Evolutionary conservation across 768 basidiomycete genomes (phyloP), one percentile per base, ranked within the genome.

Genomic region (Mycena sanguinolenta): DNA sequence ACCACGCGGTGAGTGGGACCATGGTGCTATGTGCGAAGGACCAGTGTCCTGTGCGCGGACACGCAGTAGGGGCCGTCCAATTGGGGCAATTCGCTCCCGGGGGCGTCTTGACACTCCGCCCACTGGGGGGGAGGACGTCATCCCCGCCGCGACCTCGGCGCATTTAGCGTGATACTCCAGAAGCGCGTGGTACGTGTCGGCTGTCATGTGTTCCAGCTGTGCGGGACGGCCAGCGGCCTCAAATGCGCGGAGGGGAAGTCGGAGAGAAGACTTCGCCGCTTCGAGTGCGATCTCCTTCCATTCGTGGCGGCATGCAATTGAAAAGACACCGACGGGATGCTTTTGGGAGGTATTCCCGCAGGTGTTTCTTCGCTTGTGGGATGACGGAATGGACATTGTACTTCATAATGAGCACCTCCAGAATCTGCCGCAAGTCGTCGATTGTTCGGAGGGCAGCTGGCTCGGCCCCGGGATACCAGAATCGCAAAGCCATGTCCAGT

Each of bases 401-500:
- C 27, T 68, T 68, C 39, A 63, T 25, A 30, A 68, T 34, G 19
- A 68, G 59, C 10, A 38, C 34, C 27, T 68, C 53, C 2, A 62
- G 25, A 1, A 34, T 30, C 13, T 57, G 39, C 6, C 67, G 61
- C 60, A 68, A 42, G 13, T 50, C 53, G 36, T 62, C 67, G 27
- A 62, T 25, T 17, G 30, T 57, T 13, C 25, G 28, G 23, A 16
- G 21, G 1, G n/a, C 42, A 5, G 30, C 0, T 4, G 67, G 59
- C 25, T 68, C 42, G 23, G 59, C 54, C 21, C 67, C 59, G 21
- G 67, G 67, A 39, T 68, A 62, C 59, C 67, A 68, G 44, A 63
- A 62, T 2, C 66, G 38, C 39, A 68, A 53, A 19, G 44, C 66
- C 30, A 28, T n/a, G 23, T 68, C 58, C 1, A 68, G 53, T 3